Conservation (phyloP, 106 monocot species). For the Dendrobium catenatum region DNA sequence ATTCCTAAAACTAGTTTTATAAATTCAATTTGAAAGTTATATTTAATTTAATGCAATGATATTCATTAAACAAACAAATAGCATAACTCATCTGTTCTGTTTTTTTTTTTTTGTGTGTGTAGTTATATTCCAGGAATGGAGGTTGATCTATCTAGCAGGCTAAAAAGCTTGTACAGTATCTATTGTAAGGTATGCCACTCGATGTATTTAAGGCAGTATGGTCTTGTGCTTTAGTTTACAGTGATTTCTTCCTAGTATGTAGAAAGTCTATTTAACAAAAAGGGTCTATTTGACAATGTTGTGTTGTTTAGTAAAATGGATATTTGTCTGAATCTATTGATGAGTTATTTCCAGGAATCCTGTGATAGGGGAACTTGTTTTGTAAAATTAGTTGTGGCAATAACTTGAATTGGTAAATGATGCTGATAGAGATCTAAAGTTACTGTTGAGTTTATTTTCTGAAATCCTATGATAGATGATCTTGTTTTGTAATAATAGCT, state of each 20-base stretch:
- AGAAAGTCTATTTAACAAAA: too few species aligned
- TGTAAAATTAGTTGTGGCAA: too few species aligned
- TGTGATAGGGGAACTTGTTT: too few species aligned
- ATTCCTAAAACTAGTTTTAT: neutral
- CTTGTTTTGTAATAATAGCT: too few species aligned
- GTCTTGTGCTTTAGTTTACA: neutral
- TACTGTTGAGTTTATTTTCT: too few species aligned
- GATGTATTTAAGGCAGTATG: neutral
- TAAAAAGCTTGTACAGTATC: conserved; percentile 95
- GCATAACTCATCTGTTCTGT: neutral
- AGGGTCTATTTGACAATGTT: too few species aligned
- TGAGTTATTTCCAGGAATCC: too few species aligned
- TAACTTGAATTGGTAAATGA: too few species aligned
- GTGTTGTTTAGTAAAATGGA: too few species aligned
- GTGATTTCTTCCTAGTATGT: neutral
- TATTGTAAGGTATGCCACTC: conserved; percentile 65
- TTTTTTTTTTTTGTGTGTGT: neutral
- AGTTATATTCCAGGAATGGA: conserved; percentile 99
- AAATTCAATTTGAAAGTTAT: neutral
- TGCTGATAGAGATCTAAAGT: too few species aligned
- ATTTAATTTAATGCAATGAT: neutral
- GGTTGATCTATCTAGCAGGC: conserved; percentile 69
- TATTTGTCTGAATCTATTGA: too few species aligned
- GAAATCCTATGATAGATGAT: too few species aligned
- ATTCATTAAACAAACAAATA: neutral